These are phyloP conservation scores for Vararia minispora DNA, from an alignment of 768 basidiomycete species.

Conservation along the genomic window DNA sequence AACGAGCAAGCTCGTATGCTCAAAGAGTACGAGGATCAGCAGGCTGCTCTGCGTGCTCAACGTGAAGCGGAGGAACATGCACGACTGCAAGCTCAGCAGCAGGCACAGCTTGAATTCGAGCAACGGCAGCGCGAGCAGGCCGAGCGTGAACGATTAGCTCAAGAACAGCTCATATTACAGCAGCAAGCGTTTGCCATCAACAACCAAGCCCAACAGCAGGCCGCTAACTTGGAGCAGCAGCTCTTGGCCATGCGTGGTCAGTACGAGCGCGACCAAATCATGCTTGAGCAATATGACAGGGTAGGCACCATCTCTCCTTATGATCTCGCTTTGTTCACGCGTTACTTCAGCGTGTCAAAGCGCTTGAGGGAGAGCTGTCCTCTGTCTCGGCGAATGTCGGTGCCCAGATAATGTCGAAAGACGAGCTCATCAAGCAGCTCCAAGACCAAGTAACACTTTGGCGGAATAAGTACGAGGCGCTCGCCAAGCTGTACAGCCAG, in stretches of 20 bases:
- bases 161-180: constrained; percentile 78
- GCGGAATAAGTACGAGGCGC: constrained; percentile 97
- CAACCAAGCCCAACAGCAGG: constrained; percentile 65
- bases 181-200: constrained; percentile 76
- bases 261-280: constrained; percentile 95
- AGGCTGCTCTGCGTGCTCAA: constrained; percentile 71
- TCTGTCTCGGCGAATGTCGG: constrained; percentile 66
- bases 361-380: constrained; percentile 79
- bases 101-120: constrained; percentile 83
- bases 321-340: not conserved
- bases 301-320: constrained; percentile 34
- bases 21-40: constrained; percentile 94
- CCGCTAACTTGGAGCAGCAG: constrained; percentile 79
- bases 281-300: constrained; percentile 94
- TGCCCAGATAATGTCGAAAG: constrained; percentile 83
- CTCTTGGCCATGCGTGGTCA: constrained; percentile 90
- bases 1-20: constrained; percentile 90
- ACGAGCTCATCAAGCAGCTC: constrained; percentile 89
- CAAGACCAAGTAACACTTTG: constrained; percentile 95
- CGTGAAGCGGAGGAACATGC: constrained; percentile 75
- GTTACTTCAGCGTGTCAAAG: constrained; percentile 75
- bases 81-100: constrained; percentile 66
- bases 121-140: constrained; percentile 79
- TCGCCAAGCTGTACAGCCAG: constrained; percentile 98
- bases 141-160: constrained; percentile 78